Percentiles rank a stretch among this genome's conserved stretches.
phyloP scores from a whole-genome alignment of 495 filamentous ascomycete genomes.

The Clohesyomyces aquaticus region DNA sequence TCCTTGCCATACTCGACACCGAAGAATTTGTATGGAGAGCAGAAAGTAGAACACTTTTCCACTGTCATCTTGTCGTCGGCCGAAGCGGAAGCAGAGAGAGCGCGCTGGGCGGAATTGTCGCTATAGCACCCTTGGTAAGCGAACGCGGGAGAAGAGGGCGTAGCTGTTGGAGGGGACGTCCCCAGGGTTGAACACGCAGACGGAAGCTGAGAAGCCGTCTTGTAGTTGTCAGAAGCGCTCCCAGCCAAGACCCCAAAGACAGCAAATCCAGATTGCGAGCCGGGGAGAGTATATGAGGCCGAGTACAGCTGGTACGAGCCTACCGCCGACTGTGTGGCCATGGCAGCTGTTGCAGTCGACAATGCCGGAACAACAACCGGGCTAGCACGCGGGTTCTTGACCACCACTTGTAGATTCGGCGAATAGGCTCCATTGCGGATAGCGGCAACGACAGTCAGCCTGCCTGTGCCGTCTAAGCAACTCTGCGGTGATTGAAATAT shows the following conservation, averaged over 20 bases:
- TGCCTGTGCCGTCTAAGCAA: slow-evolving; percentile 41
- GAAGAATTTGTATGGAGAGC: slow-evolving; percentile 27
- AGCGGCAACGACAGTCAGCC: slow-evolving; percentile 48
- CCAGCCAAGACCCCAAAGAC: slow-evolving; percentile 55
- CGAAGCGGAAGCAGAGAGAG: slow-evolving; percentile 13
- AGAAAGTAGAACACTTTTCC: slow-evolving; percentile 34
- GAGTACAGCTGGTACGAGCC: slow-evolving; percentile 60
- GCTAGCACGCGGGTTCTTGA: slow-evolving; percentile 53
- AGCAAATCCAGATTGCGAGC: slow-evolving; percentile 54
- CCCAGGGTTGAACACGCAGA: slow-evolving; percentile 39
- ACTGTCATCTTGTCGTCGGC: slow-evolving; percentile 28
- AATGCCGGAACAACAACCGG: slow-evolving; percentile 55
- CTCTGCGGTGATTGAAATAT: slow-evolving; percentile 49
- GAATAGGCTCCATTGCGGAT: slow-evolving; percentile 50
- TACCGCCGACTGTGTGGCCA: slow-evolving; percentile 55
- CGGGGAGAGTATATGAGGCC: slow-evolving; percentile 52
- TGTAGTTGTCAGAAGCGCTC: slow-evolving; percentile 49
- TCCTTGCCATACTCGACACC: slow-evolving; percentile 37
- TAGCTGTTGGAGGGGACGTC: slow-evolving; percentile 41
- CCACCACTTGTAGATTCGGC: slow-evolving; percentile 51
- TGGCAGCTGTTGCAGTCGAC: slow-evolving; percentile 49
- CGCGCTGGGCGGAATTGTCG: slow-evolving; percentile 22
- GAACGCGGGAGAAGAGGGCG: slow-evolving; percentile 31
- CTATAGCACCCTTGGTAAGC: slow-evolving; percentile 37
- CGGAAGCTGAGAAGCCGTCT: slow-evolving; percentile 44